phyloP scores from a whole-genome alignment of 2,329 filamentous ascomycete genomes.

The Elsinoe perseae region DNA sequence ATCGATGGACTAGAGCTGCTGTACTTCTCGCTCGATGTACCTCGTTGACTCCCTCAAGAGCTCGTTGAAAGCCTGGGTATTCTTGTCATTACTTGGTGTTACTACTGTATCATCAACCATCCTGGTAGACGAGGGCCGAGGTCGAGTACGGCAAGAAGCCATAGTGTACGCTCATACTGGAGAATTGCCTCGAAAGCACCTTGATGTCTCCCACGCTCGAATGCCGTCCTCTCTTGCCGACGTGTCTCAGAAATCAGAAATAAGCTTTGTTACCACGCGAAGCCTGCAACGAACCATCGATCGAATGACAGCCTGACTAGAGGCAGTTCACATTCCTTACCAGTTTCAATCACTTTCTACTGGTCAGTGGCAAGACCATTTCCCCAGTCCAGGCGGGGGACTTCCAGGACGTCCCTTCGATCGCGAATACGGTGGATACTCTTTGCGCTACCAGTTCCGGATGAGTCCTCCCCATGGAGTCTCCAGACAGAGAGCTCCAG shows the following conservation, averaged over 20 bases:
- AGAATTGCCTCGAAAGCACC: not conserved
- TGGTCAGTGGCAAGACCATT: not conserved
- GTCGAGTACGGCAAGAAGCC: not conserved
- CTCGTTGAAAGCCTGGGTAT: not conserved
- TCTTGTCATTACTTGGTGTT: not conserved
- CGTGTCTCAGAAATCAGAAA: not conserved
- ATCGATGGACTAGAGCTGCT: not conserved
- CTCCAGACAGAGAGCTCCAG: not conserved
- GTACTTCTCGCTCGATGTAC: not conserved
- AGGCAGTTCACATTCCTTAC: not conserved
- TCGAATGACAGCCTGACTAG: conserved; percentile 6
- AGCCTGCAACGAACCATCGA: conserved; percentile 7
- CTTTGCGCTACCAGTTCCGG: not conserved
- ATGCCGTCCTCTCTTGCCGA: conserved; percentile 6
- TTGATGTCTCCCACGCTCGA: not conserved
- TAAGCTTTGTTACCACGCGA: conserved; percentile 9
- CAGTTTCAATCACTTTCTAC: conserved; percentile 3
- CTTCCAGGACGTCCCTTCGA: not conserved
- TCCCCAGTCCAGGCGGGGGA: not conserved
- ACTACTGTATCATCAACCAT: not conserved
- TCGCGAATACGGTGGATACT: not conserved
- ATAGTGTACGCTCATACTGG: too few relatives aligned
- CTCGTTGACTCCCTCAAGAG: not conserved
- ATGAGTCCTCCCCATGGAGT: conserved; percentile 4
- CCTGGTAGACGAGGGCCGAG: conserved; percentile 5